phyloP scores from a whole-genome alignment of 2,329 filamentous ascomycete genomes.

The Cladophialophora immunda region DNA sequence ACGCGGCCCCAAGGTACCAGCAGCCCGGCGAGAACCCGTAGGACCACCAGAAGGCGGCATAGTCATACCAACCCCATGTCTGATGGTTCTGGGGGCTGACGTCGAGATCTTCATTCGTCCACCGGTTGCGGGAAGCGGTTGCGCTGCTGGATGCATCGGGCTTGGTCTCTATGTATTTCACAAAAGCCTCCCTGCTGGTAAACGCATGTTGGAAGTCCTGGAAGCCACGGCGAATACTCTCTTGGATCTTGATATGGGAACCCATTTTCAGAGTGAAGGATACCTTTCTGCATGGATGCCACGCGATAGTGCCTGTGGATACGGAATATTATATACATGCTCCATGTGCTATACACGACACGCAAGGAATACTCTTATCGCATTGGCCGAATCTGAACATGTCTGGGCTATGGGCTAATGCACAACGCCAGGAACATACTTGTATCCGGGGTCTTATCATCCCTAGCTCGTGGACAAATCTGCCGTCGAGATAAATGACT shows the following conservation, averaged over 20 bases:
- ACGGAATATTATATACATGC: constrained; percentile 9
- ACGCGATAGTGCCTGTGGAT: constrained; percentile 2
- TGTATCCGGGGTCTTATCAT: constrained; percentile 14
- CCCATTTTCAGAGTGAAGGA: constrained; percentile 1
- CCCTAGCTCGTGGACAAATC: not conserved
- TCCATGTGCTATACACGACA: not conserved
- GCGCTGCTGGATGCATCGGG: constrained; percentile 3
- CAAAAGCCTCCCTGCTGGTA: constrained; percentile 27
- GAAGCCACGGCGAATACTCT: constrained; percentile 6
- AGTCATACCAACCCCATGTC: constrained; percentile 33
- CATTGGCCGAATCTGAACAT: constrained; percentile 1
- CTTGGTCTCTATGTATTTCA: constrained; percentile 26
- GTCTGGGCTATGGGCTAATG: not conserved
- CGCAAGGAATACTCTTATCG: constrained; percentile 4
- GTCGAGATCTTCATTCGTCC: constrained; percentile 35
- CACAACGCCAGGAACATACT: not conserved
- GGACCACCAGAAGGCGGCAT: constrained; percentile 31
- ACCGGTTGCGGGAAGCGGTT: constrained; percentile 18
- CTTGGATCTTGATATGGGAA: constrained; percentile 9
- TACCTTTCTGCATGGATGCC: not conserved
- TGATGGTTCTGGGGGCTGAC: constrained; percentile 22
- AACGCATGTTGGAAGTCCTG: constrained; percentile 25
- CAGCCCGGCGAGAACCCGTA: constrained; percentile 29
- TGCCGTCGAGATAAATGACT: not conserved
- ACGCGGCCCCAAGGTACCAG: constrained; percentile 26